These are phyloP conservation scores for Stramenopiles sp. DNA, from an alignment of 352 stramenopile species.

Conservation along the genomic window DNA sequence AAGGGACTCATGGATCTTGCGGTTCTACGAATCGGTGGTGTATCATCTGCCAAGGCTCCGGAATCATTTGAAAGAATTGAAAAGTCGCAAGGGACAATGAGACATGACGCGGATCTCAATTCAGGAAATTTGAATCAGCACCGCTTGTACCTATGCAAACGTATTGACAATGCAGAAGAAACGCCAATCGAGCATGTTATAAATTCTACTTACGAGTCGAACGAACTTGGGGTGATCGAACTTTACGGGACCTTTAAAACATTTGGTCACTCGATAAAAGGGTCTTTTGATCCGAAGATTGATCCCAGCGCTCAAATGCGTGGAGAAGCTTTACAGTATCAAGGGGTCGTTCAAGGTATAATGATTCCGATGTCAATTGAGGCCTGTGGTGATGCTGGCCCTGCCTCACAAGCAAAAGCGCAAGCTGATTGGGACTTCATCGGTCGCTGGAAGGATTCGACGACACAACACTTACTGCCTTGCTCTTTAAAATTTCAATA, in stretches of 20 bases:
- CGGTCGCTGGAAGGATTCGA: background rate
- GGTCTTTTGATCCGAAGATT: background rate
- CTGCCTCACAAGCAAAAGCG: background rate
- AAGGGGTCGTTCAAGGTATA: background rate
- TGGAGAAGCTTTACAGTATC: too few relatives aligned
- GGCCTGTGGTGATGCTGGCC: background rate
- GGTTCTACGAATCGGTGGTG: background rate
- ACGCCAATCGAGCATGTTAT: background rate
- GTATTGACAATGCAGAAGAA: background rate
- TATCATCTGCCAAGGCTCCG: background rate
- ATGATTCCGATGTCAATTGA: background rate
- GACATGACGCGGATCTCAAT: background rate
- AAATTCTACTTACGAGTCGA: background rate
- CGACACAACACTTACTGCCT: background rate
- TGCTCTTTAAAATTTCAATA: background rate
- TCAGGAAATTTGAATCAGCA: background rate
- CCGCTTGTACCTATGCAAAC: background rate
- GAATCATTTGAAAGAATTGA: background rate
- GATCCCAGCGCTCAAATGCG: background rate
- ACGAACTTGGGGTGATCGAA: background rate
- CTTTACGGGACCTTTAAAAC: background rate
- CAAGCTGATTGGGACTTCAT: background rate
- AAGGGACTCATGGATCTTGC: background rate
- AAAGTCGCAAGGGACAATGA: background rate
- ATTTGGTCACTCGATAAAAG: background rate